Percentiles rank a stretch among this genome's conserved stretches.
phyloP scores from a whole-genome alignment of 306 rosid genomes.

The Quercus engelmannii region DNA sequence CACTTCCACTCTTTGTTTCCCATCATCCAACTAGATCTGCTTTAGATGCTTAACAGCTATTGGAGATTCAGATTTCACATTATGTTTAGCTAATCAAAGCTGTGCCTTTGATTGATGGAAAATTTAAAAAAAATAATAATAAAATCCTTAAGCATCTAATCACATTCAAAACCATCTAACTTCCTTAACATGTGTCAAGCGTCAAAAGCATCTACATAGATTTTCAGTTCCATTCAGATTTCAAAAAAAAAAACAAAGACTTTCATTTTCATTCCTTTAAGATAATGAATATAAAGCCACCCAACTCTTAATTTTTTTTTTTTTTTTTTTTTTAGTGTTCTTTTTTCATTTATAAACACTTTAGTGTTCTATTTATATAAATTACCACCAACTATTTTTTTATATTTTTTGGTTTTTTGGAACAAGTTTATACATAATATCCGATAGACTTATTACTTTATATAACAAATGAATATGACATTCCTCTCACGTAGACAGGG shows the following conservation, averaged over 20 bases:
- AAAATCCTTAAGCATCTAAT: not conserved
- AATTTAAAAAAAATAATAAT: not conserved
- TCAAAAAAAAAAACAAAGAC: not conserved
- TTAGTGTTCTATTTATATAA: too few relatives aligned
- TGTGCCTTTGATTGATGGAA: conserved; percentile 25
- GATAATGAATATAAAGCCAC: conserved; percentile 1
- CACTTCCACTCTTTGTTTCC: conserved; percentile 70
- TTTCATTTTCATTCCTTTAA: not conserved
- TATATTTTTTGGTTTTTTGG: too few relatives aligned
- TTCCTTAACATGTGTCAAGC: conserved; percentile 3
- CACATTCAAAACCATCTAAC: conserved; percentile 16
- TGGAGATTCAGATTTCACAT: conserved; percentile 32
- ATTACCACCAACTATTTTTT: too few relatives aligned
- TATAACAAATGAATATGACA: too few relatives aligned
- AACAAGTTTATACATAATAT: too few relatives aligned
- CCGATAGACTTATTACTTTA: too few relatives aligned
- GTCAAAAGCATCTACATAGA: conserved; percentile 14
- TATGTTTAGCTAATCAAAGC: conserved; percentile 39
- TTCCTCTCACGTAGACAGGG: too few relatives aligned
- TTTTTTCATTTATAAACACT: too few relatives aligned
- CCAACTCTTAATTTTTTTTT: too few relatives aligned
- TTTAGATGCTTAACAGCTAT: conserved; percentile 31
- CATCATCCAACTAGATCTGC: conserved; percentile 57
- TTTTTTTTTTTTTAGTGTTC: too few relatives aligned
- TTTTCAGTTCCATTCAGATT: not conserved